A percentile compares a stretch with the other conserved stretches of the same genome.
phyloP scores from a whole-genome alignment of 2,329 filamentous ascomycete genomes.

The Nigrospora osmanthi region DNA sequence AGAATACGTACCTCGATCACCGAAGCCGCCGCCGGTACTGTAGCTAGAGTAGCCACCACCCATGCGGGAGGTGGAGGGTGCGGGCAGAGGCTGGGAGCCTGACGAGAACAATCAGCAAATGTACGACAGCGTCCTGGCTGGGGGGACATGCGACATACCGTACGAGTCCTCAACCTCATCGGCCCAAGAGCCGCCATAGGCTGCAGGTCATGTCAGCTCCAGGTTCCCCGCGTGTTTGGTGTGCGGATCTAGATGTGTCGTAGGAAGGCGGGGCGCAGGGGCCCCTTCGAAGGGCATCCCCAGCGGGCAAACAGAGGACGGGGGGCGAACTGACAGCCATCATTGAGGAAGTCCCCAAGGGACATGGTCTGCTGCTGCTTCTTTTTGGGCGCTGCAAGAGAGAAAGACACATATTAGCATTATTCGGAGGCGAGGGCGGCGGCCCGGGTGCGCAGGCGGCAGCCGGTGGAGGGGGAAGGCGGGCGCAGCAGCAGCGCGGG shows the following conservation, averaged over 20 bases:
- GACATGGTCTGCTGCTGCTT: conserved; percentile 87
- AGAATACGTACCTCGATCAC: conserved; percentile 28
- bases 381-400: conserved; percentile 73
- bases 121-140: conserved; percentile 8
- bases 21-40: conserved; percentile 11
- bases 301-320: conserved; percentile 4
- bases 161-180: conserved; percentile 95
- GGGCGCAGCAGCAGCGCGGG: too few relatives aligned
- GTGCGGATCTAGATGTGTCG: too few relatives aligned
- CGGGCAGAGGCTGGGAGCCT: conserved; percentile 52
- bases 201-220: conserved; percentile 19
- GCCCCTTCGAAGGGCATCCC: too few relatives aligned
- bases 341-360: conserved; percentile 89
- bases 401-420: conserved; percentile 33
- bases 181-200: conserved; percentile 79
- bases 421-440: conserved; percentile 5
- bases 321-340: conserved; percentile 63
- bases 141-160: conserved; percentile 44
- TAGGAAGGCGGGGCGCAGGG: too few relatives aligned
- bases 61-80: conserved; percentile 17
- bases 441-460: neutral
- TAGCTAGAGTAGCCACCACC: conserved; percentile 19
- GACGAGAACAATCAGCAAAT: conserved; percentile 3
- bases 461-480: neutral
- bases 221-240: neutral